These are phyloP conservation scores for Rhodosorus marinus DNA, from an alignment of 23 red algal genomes.

Conservation along the genomic window DNA sequence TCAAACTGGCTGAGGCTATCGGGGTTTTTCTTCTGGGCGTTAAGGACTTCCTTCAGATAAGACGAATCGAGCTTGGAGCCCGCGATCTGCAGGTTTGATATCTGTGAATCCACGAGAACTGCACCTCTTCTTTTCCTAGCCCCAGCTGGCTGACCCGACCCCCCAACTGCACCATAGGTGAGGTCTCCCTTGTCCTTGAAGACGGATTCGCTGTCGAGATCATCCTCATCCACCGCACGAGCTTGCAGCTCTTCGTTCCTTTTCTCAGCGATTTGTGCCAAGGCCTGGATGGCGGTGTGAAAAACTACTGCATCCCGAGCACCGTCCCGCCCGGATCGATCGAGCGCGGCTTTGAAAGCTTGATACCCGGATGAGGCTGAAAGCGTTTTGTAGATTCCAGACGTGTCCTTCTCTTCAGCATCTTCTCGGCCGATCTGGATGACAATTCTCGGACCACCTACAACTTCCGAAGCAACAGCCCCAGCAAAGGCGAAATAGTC, in stretches of 20 bases:
- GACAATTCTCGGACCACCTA: constrained; percentile 67
- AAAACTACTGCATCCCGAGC: constrained; percentile 34
- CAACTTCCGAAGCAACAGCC: constrained; percentile 68
- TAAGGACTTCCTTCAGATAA: constrained; percentile 44
- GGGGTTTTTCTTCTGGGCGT: constrained; percentile 15
- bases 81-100: constrained; percentile 50
- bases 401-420: constrained; percentile 18
- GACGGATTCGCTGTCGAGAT: constrained; percentile 13
- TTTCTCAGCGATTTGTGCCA: constrained; percentile 30
- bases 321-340: constrained; percentile 22
- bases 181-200: constrained; percentile 22
- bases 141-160: neutral
- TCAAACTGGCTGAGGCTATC: constrained; percentile 23
- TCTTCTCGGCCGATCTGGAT: constrained; percentile 92
- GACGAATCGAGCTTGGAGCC: constrained; percentile 57
- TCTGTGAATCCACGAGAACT: constrained; percentile 65
- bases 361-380: neutral
- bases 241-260: constrained; percentile 12
- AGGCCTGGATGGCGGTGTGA: constrained; percentile 42
- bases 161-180: constrained; percentile 62
- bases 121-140: constrained; percentile 25
- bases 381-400: constrained; percentile 6
- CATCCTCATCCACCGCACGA: constrained; percentile 5
- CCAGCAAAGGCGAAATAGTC: constrained; percentile 89
- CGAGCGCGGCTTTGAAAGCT: constrained; percentile 14